Conservation (phyloP, 1,139 yeast species). For the Candida tropicalis region DNA sequence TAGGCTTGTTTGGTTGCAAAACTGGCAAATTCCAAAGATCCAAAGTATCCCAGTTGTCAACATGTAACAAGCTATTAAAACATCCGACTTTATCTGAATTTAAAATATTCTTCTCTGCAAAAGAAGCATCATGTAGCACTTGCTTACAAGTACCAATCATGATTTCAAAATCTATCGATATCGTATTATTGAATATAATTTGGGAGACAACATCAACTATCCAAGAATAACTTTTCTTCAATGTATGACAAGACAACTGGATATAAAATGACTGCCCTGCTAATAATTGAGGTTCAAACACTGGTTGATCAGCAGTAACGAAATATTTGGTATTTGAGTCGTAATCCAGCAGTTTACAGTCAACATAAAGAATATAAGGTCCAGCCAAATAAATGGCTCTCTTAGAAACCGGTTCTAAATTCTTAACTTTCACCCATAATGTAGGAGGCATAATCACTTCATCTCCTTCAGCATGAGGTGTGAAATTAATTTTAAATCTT, state of each 20-base stretch:
- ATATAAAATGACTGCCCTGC: conserved; percentile 66
- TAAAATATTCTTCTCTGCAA: conserved; percentile 27
- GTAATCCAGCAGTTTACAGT: conserved; percentile 68
- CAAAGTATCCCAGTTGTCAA: conserved; percentile 58
- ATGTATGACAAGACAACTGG: conserved; percentile 42
- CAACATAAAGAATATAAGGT: conserved; percentile 86
- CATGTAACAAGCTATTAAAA: conserved; percentile 31
- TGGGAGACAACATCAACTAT: conserved; percentile 84
- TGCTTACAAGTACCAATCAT: conserved; percentile 55
- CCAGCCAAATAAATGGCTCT: conserved; percentile 91
- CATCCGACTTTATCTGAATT: conserved; percentile 36
- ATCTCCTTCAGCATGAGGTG: conserved; percentile 28
- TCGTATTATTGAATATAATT: conserved; percentile 70
- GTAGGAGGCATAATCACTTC: conserved; percentile 26
- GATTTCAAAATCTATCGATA: conserved; percentile 73
- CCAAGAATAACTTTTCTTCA: conserved; percentile 62
- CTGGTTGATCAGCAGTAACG: conserved; percentile 69
- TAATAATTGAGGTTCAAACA: conserved; percentile 64
- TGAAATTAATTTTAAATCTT: conserved; percentile 36
- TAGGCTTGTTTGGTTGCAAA: conserved; percentile 50
- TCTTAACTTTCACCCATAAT: conserved; percentile 68
- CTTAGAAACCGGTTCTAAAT: conserved; percentile 71
- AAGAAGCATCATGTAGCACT: conserved; percentile 40
- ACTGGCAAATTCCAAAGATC: conserved; percentile 72
- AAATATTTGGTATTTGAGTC: conserved; percentile 55